These are phyloP conservation scores for Colletotrichum filicis DNA, from an alignment of 2,329 filamentous ascomycete species.

Conservation along the genomic window DNA sequence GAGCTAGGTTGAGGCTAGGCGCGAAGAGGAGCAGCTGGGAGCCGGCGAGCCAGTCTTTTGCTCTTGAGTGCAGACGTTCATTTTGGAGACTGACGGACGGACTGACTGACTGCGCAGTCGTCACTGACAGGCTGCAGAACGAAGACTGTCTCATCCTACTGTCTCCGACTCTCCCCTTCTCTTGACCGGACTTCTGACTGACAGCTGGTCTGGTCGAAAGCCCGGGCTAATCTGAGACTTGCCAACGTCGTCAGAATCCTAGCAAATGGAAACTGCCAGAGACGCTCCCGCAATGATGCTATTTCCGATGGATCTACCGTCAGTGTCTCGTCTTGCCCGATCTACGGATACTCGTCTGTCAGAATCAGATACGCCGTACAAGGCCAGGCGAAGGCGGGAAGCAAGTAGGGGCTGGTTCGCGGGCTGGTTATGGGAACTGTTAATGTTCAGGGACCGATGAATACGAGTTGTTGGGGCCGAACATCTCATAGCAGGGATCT, in stretches of 20 bases:
- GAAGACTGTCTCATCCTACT: background rate
- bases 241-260: background rate
- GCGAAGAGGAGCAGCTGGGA: constrained; percentile 27
- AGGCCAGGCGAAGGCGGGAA: background rate
- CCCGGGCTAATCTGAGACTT: background rate
- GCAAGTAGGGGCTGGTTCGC: background rate
- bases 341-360: background rate
- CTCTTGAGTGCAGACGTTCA: constrained; percentile 12
- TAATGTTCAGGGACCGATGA: constrained; percentile 21
- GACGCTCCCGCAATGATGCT: background rate
- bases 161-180: background rate
- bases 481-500: constrained; percentile 26
- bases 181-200: background rate
- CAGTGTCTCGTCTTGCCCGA: constrained; percentile 13
- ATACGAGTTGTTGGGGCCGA: constrained; percentile 31
- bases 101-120: background rate
- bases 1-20: constrained; percentile 35
- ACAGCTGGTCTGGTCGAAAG: background rate
- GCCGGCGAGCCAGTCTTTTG: constrained; percentile 2
- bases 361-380: background rate
- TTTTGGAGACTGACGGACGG: constrained; percentile 11
- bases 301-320: constrained; percentile 4
- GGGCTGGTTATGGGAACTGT: background rate
- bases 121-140: constrained; percentile 12
- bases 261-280: background rate